Conservation (phyloP, 148 eudicot genomes). For the Tetragonia tetragonoides region DNA sequence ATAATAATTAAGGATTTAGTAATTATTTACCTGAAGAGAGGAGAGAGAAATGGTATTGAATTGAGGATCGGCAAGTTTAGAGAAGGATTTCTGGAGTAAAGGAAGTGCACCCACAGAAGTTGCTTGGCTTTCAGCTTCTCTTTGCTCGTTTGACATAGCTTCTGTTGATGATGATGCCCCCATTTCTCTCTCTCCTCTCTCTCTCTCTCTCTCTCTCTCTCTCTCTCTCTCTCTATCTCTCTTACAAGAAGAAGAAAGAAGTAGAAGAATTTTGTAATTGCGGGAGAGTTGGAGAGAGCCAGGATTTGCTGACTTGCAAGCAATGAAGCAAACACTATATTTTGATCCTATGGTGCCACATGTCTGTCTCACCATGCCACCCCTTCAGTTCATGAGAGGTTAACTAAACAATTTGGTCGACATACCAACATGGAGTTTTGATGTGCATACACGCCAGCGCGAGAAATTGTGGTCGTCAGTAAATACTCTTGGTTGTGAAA, state of each 20-base stretch:
- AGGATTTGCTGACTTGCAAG: too few relatives aligned
- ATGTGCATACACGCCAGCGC: too few relatives aligned
- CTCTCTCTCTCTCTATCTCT: neutral
- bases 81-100: conserved; percentile 57
- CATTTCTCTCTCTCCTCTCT: conserved; percentile 32
- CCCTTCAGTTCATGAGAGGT: too few relatives aligned
- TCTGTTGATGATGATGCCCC: conserved; percentile 57
- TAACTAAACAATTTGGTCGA: too few relatives aligned
- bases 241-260: neutral
- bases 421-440: too few relatives aligned
- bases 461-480: too few relatives aligned
- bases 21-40: conserved; percentile 58
- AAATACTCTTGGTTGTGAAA: too few relatives aligned
- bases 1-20: neutral
- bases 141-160: conserved; percentile 47
- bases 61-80: conserved; percentile 47
- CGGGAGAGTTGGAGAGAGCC: too few relatives aligned
- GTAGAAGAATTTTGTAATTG: neutral
- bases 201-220: conserved; percentile 1
- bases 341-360: neutral
- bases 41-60: conserved; percentile 44
- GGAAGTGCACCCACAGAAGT: conserved; percentile 70
- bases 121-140: conserved; percentile 64
- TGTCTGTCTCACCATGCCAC: neutral
- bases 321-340: too few relatives aligned